phyloP scores from a whole-genome alignment of 352 stramenopile species.

The Globisporangium iwayamae region DNA sequence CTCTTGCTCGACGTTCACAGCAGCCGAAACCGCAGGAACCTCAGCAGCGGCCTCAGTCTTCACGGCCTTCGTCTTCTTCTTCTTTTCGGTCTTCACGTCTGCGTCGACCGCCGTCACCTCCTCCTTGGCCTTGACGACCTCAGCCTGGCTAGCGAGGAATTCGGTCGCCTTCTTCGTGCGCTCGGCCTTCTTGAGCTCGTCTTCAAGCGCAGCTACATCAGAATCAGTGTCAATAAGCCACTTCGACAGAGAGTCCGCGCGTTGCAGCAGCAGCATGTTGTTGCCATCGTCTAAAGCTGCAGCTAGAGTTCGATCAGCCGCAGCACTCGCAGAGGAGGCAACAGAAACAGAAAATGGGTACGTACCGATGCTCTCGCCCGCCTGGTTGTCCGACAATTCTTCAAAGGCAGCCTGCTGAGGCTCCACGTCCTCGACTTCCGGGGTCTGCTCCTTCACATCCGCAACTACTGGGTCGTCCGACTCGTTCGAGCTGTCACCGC shows the following conservation, averaged over 20 bases:
- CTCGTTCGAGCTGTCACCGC: slow-evolving; percentile 14
- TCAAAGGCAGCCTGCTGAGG: slow-evolving; percentile 1
- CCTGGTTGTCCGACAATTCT: slow-evolving; percentile 9
- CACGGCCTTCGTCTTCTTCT: slow-evolving; percentile 12
- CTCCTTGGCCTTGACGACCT: not conserved
- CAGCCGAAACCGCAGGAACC: not conserved
- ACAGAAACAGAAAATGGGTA: not conserved
- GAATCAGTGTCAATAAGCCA: slow-evolving; percentile 17
- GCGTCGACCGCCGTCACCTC: slow-evolving; percentile 5
- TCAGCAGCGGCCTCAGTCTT: slow-evolving; percentile 8
- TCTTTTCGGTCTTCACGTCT: slow-evolving; percentile 9
- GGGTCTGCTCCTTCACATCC: slow-evolving; percentile 7
- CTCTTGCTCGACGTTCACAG: slow-evolving; percentile 2
- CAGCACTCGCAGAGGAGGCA: not conserved
- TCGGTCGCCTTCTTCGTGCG: slow-evolving; percentile 32
- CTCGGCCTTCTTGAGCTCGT: slow-evolving; percentile 30
- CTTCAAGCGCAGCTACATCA: slow-evolving; percentile 28
- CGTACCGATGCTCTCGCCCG: slow-evolving; percentile 15
- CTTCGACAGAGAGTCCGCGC: slow-evolving; percentile 9
- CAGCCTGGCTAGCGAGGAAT: slow-evolving; percentile 23
- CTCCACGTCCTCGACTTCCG: slow-evolving; percentile 6
- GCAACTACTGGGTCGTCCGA: slow-evolving; percentile 7
- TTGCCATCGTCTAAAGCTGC: not conserved
- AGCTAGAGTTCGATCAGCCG: not conserved
- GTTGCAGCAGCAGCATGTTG: slow-evolving; percentile 8